Evolutionary conservation across 2,329 filamentous ascomycete genomes (phyloP).

Genomic region (Aschersonia sp.): DNA sequence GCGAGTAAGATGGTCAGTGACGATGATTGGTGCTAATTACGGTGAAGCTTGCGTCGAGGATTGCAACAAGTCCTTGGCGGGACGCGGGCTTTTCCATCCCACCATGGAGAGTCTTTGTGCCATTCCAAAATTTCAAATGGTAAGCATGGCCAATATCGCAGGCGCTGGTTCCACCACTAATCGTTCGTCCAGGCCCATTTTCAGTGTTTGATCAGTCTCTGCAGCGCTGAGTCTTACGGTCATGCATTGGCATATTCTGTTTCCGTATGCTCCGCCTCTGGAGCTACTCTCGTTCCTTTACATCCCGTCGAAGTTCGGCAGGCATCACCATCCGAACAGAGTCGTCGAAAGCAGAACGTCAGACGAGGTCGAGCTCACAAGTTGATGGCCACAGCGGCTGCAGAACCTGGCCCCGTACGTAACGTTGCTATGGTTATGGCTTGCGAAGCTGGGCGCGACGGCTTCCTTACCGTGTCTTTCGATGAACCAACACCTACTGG

Average conservation of each 20-base stretch:
- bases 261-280: constrained; percentile 12
- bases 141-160: background rate
- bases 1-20: background rate
- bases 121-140: constrained; percentile 3
- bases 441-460: constrained; percentile 16
- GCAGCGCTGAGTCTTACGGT: constrained; percentile 13
- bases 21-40: background rate
- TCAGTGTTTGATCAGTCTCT: constrained; percentile 15
- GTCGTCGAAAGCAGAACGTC: constrained; percentile 1
- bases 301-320: constrained; percentile 15
- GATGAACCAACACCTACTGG: constrained; percentile 5
- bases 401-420: constrained; percentile 7
- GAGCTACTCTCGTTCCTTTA: constrained; percentile 13
- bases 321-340: constrained; percentile 1
- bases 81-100: constrained; percentile 4
- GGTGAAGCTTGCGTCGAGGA: constrained; percentile 8
- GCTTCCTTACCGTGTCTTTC: constrained; percentile 15
- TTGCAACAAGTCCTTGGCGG: constrained; percentile 8
- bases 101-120: constrained; percentile 7
- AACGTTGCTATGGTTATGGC: constrained; percentile 12
- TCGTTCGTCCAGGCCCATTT: constrained; percentile 14
- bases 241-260: constrained; percentile 13
- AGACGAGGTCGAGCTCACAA: constrained; percentile 1
- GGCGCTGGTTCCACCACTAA: too few relatives aligned
- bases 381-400: background rate